phyloP scores from a whole-genome alignment of 208 protist species.

The Wallacemonas sp. region DNA sequence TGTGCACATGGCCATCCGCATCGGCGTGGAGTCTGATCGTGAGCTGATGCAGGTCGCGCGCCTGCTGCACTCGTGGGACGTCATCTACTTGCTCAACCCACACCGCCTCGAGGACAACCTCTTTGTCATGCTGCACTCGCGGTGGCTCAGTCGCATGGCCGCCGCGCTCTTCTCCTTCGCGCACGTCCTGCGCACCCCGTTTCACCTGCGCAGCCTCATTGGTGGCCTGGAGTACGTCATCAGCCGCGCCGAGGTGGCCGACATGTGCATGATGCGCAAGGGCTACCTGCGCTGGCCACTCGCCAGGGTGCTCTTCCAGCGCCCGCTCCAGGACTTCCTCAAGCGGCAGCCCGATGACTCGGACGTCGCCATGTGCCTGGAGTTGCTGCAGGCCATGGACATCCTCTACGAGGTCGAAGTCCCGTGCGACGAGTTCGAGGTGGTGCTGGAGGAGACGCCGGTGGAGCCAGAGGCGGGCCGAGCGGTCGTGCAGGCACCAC shows the following conservation, averaged over 20 bases:
- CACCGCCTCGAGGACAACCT: constrained; percentile 65
- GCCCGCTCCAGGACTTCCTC: constrained; percentile 61
- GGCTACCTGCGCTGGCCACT: constrained; percentile 81
- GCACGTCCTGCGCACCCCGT: constrained; percentile 80
- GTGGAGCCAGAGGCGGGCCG: constrained; percentile 43
- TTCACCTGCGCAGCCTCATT: constrained; percentile 84
- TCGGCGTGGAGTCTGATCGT: constrained; percentile 71
- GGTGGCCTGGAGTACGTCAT: constrained; percentile 83
- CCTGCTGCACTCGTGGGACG: constrained; percentile 87
- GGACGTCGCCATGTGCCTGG: constrained; percentile 78
- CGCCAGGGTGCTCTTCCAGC: constrained; percentile 70
- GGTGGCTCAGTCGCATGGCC: constrained; percentile 82
- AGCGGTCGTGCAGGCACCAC: constrained; percentile 28
- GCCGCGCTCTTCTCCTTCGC: constrained; percentile 84
- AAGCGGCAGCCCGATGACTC: constrained; percentile 59
- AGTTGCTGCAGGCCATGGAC: constrained; percentile 76
- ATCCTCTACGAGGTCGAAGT: constrained; percentile 72
- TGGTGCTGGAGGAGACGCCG: constrained; percentile 71
- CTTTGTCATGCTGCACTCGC: constrained; percentile 74
- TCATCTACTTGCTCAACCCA: constrained; percentile 81
- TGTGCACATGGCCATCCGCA: constrained; percentile 60
- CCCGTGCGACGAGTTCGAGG: constrained; percentile 56
- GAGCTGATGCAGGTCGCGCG: constrained; percentile 75
- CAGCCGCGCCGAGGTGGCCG: constrained; percentile 65
- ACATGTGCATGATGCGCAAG: constrained; percentile 74